These are phyloP conservation scores for Hymenoscyphus scutula DNA, from an alignment of 2,329 filamentous ascomycete genomes.

Conservation along the genomic window DNA sequence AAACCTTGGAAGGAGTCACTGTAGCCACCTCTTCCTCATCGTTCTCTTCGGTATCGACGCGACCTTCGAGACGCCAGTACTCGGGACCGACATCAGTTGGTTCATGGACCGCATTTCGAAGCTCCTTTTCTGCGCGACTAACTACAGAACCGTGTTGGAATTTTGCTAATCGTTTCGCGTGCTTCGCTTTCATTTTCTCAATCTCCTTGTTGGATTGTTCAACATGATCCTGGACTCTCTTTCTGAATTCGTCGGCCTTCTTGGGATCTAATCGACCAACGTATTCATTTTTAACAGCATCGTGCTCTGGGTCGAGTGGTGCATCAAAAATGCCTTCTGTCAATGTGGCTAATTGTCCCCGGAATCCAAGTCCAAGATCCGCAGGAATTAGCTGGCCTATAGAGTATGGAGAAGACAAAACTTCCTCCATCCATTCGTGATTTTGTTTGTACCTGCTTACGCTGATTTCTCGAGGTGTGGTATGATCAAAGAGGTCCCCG, in stretches of 20 bases:
- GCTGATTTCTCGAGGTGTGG: conserved; percentile 88
- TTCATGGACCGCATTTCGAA: conserved; percentile 63
- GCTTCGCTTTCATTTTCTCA: conserved; percentile 76
- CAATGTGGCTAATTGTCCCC: conserved; percentile 75
- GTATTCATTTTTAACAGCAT: conserved; percentile 56
- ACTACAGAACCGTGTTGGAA: conserved; percentile 70
- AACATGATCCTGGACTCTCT: conserved; percentile 70
- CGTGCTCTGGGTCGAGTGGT: conserved; percentile 48
- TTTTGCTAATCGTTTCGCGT: conserved; percentile 71
- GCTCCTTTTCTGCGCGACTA: conserved; percentile 70
- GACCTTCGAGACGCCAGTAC: conserved; percentile 63
- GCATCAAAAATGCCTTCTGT: conserved; percentile 83
- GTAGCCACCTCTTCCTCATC: conserved; percentile 26
- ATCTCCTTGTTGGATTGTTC: conserved; percentile 76
- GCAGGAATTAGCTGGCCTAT: conserved; percentile 82
- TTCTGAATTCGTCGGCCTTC: conserved; percentile 81
- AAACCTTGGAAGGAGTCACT: conserved; percentile 50
- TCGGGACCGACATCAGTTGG: conserved; percentile 55
- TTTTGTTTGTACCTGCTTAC: conserved; percentile 86
- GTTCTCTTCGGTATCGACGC: conserved; percentile 49
- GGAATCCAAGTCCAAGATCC: conserved; percentile 81
- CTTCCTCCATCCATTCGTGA: conserved; percentile 98
- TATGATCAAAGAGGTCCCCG: conserved; percentile 84
- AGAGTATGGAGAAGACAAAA: conserved; percentile 85
- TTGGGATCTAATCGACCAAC: conserved; percentile 67